Evolutionary conservation across 1,284 basidiomycete species (phyloP).

Genomic region (Bjerkandera adusta): DNA sequence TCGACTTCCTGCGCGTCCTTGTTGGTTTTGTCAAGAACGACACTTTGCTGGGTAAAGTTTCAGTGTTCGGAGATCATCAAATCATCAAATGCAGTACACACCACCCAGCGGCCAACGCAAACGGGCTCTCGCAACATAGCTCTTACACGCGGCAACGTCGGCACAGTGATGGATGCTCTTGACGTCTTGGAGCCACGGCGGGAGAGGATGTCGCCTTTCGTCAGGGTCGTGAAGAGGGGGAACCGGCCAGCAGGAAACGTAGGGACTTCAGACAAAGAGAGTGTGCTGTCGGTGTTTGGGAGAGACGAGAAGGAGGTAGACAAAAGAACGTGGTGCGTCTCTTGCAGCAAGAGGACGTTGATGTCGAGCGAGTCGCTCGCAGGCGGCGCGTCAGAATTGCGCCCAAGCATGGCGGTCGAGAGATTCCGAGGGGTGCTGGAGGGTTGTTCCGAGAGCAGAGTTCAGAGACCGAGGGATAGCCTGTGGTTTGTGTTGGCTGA

Average conservation of each 20-base stretch:
- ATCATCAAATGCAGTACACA: conserved; percentile 31
- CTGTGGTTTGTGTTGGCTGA: too few species aligned
- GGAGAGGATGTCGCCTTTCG: conserved; percentile 19
- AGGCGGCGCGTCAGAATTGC: background rate
- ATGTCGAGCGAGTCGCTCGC: conserved; percentile 24
- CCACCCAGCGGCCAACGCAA: conserved; percentile 51
- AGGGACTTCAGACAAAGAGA: conserved; percentile 27
- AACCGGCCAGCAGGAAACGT: conserved; percentile 19
- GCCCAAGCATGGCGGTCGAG: background rate
- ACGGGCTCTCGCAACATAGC: conserved; percentile 48
- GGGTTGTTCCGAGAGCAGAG: background rate
- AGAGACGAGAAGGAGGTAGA: conserved; percentile 28
- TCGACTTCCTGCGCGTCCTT: conserved; percentile 26
- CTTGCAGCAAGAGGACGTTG: conserved; percentile 18
- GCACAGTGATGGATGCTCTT: conserved; percentile 35
- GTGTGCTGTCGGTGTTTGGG: conserved; percentile 25
- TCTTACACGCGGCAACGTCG: conserved; percentile 51
- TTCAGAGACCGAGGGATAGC: too few species aligned
- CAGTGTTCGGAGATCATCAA: too few species aligned
- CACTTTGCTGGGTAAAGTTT: too few species aligned
- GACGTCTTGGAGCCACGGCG: conserved; percentile 7
- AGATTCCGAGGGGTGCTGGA: background rate
- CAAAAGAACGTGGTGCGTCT: conserved; percentile 26
- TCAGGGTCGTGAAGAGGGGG: conserved; percentile 11
- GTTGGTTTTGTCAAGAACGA: too few species aligned